Evolutionary conservation across 2,329 filamentous ascomycete species (phyloP), one percentile per base, ranked within the genome.

Genomic region (Aspergillus fumigatiaffinis): DNA sequence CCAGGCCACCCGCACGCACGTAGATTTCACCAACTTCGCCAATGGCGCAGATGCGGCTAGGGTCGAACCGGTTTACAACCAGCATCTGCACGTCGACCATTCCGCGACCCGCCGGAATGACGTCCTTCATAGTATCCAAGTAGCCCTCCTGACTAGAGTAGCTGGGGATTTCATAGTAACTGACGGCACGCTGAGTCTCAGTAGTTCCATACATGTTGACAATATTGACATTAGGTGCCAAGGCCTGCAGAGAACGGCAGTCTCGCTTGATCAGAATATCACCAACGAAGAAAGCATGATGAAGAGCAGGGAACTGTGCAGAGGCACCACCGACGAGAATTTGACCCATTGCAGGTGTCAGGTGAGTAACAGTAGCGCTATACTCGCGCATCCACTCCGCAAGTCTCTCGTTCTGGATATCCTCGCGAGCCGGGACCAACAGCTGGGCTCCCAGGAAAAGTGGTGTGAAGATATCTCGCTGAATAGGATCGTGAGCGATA

Each of bases 321-420:
- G 79, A 87, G 25, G 91, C 89, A 63, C 90, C 91, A 47, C 92
- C 92, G n/a, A 93, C 87, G 1, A 97, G 79, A 60, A 97, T 94
- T 66, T 97, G 91, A 55, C 92, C 92, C 92, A 97, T 97, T 56
- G 94, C 94, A 9, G 94, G 94, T 1, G 94, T 99, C 42, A 97
- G 77, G 74, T 97, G 94, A 12, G 89, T 91, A 21, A 92, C 89
- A 17, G 87, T 96, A 2, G 89, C 85, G 55, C 82, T 77, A 68
- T 89, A 84, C 53, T 88, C 84, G 53, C 82, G 80, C 82, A 97
- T 91, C 94, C 94, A 99, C 69, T 96, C 91, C 4, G 88, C 88
- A 14, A 97, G 80, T 66, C 82, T 87, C 75, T 96, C 92, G 71
- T 97, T 89, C 54, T 88, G 84, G 58, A 97, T 97, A 65, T 92